Conservation (phyloP, 2,329 filamentous ascomycete species). For the Colletotrichum abscissum region DNA sequence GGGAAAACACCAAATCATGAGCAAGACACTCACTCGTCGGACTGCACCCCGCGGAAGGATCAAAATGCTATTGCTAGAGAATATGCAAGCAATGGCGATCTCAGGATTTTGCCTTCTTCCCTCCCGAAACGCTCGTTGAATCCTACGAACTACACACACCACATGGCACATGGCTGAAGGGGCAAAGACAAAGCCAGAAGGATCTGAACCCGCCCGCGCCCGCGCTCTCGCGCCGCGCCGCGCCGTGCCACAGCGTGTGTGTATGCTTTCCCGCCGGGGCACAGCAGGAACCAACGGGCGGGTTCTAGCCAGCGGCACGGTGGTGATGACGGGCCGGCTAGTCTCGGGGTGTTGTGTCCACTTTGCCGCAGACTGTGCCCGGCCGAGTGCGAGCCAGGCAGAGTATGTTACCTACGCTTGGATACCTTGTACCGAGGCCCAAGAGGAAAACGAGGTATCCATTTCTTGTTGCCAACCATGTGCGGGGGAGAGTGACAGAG, state of each 20-base stretch:
- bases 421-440: background rate
- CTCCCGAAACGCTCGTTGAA: background rate
- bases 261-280: background rate
- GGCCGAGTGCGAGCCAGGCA: background rate
- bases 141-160: background rate
- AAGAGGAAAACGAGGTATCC: background rate
- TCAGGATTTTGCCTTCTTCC: background rate
- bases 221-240: background rate
- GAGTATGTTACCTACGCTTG: background rate
- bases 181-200: background rate
- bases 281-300: background rate
- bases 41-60: background rate
- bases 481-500: too few species aligned
- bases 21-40: background rate
- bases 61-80: background rate
- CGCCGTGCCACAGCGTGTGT: background rate
- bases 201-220: background rate
- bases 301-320: background rate
- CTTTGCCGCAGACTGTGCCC: background rate
- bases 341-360: background rate
- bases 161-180: background rate
- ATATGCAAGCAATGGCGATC: slow-evolving; percentile 7
- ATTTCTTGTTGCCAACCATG: too few species aligned
- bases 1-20: background rate
- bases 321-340: background rate